Base-by-base conservation (phyloP, 306 rosid species). In the Glycine latifolia region DNA sequence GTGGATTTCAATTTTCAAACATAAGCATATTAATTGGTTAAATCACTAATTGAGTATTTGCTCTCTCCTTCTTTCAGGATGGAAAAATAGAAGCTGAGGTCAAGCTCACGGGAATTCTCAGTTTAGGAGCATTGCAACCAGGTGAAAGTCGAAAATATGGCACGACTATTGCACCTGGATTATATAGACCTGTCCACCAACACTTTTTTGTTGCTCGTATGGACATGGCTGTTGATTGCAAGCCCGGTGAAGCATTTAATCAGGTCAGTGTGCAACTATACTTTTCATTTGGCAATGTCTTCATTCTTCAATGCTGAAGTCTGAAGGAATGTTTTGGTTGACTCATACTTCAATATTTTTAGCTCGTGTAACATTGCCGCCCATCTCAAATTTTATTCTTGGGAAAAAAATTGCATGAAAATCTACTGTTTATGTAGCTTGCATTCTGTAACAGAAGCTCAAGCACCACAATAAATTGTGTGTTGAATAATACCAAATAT, bases 211-310 rank as follows among this genome's bases (percentile, higher is more conserved):
- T 91, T 66, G 92, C 94, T 58, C 94, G 94, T 55, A 87, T 91
- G 95, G 89, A 91, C 86, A 91, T 91, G 95, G 88, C 92, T 58
- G 91, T 91, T 82, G 95, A 91, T 86, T 87, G 95, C 86, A 91
- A 85, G 79, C 95, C 95, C 39, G 94, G 94, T 67, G 94, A 91
- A 87, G 86, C 91, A 75, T 86, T 80, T 81, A 91, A 91, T 85
- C 94, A 91, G 92, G 92, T 91, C 65, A 56, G 71, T 20, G 20
- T 20, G 20, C 20, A 20, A 20, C 20, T 20, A 20, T 20, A 20
- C 20, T 20, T 20, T 20, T 61, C 58, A 13, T 14, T 67, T 12
- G 43, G 17, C 55, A 17, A 8, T 10, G 26, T 53, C 53, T 50
- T 63, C 2, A 26, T 26, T 26, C 31, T 26, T 26, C 73, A 41